These are phyloP conservation scores for Mucor ambiguus DNA, from an alignment of 371 early-diverging fungal genomes.

Conservation along the genomic window DNA sequence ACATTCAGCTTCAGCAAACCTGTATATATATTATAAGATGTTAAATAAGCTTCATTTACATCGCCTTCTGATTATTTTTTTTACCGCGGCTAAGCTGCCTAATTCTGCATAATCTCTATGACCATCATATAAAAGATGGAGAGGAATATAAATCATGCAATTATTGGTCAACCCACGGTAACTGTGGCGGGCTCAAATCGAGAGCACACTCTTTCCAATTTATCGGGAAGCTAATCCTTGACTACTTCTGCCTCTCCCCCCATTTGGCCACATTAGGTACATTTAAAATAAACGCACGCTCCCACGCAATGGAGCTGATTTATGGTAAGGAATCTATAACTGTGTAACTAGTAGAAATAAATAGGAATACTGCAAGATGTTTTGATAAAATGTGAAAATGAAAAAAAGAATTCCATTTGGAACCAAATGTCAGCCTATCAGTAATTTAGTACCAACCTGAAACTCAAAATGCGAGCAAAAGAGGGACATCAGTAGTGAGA, in stretches of 20 bases:
- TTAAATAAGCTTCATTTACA: background rate
- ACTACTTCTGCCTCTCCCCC: background rate
- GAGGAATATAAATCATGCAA: background rate
- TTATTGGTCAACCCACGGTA: background rate
- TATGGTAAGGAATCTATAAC: background rate
- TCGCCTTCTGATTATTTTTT: background rate
- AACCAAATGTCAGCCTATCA: background rate
- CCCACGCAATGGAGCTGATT: conserved; percentile 5
- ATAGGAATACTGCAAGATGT: background rate
- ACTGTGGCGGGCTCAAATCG: background rate
- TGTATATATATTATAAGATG: background rate
- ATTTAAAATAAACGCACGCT: conserved; percentile 3
- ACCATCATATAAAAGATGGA: background rate
- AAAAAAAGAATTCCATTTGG: background rate
- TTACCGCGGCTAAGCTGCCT: conserved; percentile 4
- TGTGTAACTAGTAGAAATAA: background rate
- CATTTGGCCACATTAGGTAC: background rate
- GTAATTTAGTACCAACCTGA: background rate
- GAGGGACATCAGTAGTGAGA: background rate
- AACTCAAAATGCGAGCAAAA: background rate
- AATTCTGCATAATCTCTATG: background rate
- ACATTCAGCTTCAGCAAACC: background rate
- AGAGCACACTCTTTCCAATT: background rate
- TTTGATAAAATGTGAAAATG: background rate
- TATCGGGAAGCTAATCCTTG: background rate